A percentile compares a stretch with the other conserved stretches of the same genome.
Conservation (phyloP, 1,139 yeast species). For the Candida mesenterica region DNA sequence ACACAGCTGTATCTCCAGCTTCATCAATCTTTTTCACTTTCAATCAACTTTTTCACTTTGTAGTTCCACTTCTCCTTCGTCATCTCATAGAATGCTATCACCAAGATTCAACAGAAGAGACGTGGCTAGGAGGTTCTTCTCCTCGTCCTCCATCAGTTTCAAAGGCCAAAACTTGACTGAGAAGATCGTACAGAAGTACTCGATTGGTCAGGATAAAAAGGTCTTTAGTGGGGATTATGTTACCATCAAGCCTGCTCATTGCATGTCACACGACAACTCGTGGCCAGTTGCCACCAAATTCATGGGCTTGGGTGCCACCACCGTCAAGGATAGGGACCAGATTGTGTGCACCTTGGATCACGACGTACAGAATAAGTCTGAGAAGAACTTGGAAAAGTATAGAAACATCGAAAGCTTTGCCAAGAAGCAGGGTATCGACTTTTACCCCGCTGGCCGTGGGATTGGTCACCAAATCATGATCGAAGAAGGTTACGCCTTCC, state of each 20-base stretch:
- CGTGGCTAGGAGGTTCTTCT: neutral
- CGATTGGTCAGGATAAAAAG: conserved; percentile 73
- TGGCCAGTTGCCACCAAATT: conserved; percentile 99
- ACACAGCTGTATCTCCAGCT: too few species aligned
- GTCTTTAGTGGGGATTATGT: conserved; percentile 94
- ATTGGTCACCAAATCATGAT: conserved; percentile 99
- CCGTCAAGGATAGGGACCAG: conserved; percentile 80
- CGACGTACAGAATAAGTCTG: conserved; percentile 92
- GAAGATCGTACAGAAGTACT: conserved; percentile 89
- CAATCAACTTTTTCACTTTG: too few species aligned
- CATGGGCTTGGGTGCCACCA: conserved; percentile 88
- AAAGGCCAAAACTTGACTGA: conserved; percentile 83
- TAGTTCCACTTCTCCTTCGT: neutral
- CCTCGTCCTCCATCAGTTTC: neutral
- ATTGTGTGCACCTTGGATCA: conserved; percentile 96
- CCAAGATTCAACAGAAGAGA: neutral
- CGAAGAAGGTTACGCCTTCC: conserved; percentile 98
- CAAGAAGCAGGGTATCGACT: conserved; percentile 87
- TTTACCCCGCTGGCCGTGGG: conserved; percentile 98
- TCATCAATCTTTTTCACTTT: too few species aligned
- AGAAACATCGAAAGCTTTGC: conserved; percentile 87
- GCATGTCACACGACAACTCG: conserved; percentile 98
- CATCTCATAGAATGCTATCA: neutral
- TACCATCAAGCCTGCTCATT: conserved; percentile 90
- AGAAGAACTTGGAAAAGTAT: conserved; percentile 84